phyloP scores from a whole-genome alignment of 768 basidiomycete genomes.

The Pleurotus salmoneostramineus region DNA sequence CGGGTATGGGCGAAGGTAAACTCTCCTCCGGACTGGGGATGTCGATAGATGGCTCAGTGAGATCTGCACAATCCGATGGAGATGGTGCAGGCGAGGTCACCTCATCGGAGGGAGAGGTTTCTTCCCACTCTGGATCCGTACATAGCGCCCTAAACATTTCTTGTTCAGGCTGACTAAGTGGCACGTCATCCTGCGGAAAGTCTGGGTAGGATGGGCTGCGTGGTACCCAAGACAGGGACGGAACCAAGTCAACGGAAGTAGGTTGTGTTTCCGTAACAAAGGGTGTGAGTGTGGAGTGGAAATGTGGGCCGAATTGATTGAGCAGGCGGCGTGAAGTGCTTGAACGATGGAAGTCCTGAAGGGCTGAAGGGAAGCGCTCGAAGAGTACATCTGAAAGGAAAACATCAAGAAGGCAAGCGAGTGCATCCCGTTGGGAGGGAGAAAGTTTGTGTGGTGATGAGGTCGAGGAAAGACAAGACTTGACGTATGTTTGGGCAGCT shows the following conservation, averaged over 20 bases:
- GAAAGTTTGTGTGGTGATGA: background rate
- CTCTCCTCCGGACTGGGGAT: slow-evolving; percentile 2
- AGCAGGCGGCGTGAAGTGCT: slow-evolving; percentile 43
- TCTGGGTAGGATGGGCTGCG: background rate
- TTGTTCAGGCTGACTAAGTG: slow-evolving; percentile 66
- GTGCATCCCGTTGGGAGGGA: background rate
- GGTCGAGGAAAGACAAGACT: slow-evolving; percentile 34
- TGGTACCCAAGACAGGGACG: slow-evolving; percentile 4
- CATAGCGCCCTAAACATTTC: slow-evolving; percentile 69
- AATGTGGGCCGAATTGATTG: slow-evolving; percentile 63
- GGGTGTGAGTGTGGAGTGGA: slow-evolving; percentile 45
- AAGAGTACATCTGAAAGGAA: slow-evolving; percentile 64
- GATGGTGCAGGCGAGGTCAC: too few species aligned
- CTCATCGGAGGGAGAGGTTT: slow-evolving; percentile 19
- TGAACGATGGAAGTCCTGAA: slow-evolving; percentile 53
- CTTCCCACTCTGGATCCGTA: slow-evolving; percentile 53
- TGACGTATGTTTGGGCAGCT: slow-evolving; percentile 49
- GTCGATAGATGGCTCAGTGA: too few species aligned
- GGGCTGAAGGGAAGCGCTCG: slow-evolving; percentile 57
- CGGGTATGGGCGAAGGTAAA: slow-evolving; percentile 11
- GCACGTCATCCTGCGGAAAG: slow-evolving; percentile 27
- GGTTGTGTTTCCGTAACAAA: background rate
- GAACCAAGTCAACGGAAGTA: background rate
- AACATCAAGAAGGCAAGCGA: slow-evolving; percentile 32
- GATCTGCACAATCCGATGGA: too few species aligned